Base-by-base conservation (phyloP, 768 basidiomycete genomes). In the Porpolomopsis calyptriformis region DNA sequence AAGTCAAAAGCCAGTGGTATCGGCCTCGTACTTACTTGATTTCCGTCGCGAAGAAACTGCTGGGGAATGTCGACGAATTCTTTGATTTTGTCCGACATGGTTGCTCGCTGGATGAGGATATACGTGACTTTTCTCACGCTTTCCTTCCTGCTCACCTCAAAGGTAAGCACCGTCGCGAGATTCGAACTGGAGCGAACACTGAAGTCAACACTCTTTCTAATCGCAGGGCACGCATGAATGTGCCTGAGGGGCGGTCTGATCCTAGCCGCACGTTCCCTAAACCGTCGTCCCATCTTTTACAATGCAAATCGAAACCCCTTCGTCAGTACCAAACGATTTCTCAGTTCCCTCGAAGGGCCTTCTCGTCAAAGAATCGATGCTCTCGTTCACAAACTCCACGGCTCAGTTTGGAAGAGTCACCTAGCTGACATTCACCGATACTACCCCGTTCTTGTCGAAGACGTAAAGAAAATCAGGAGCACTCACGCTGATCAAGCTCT, bases 1-100 rank as follows among this genome's bases (percentile, higher is more conserved):
- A 52, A 51, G 25, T 26, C 31, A 35, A 9, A 19, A 20, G 3
- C 9, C 18, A 24, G 26, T 11, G 29, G 19, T 6, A 5, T 43
- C 10, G 16, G 9, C 42, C n/a, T 16, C 35, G 3, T 26, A 66
- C 77, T 48, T 34, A 90, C 94, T 74, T 92, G 89, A 57, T 85
- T 87, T 47, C 94, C 94, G 55, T 99, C 96, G 57, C 77, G 85
- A 55, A 92, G 56, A 65, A 97, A 97, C 57, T 91, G 79, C 64
- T 91, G 86, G 27, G 92, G 91, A 45, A 93, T 74, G 45, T 96
- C 92, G 50, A 85, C 65, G 68, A 97, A 82, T 60, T 97, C 94
- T 59, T 77, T 82, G 48, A 94, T 60, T 71, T 86, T 85, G 61
- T 94, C 92, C 51, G 90, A 86, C 87, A 92, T 94, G 67, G 52